Evolutionary conservation across 192 early-diverging fungal genomes (phyloP), one percentile per base, ranked within the genome.

Genomic region (Podila epigama): DNA sequence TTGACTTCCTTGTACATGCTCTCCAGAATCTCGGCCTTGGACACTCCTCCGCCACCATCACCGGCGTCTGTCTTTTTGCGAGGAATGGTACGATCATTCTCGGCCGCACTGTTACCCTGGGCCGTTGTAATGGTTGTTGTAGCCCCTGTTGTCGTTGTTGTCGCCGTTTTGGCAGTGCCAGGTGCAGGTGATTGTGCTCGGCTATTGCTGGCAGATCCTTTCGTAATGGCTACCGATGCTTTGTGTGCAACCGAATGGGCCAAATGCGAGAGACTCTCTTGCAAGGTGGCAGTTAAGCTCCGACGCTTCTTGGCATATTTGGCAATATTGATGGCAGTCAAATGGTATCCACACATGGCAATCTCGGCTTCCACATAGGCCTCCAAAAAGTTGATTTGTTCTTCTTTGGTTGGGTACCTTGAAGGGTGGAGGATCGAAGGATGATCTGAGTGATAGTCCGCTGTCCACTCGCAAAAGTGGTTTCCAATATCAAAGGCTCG

Each of bases 381-480:
- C 29, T 85, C 68, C 58, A 94, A 64, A 53, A 94, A 95, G 5
- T 55, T 59, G 1, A 60, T 37, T 41, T 89, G 90, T 60, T 95
- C 82, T 1, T 65, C 67, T 9, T 55, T 37, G n/a, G 80, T 87
- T 7, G 93, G 93, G 58, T 89, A 94, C 8, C 32, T 42, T 4
- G 51, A 25, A 2, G 70, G 53, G 20, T 87, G 68, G 8, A 91
- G 51, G 2, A 79, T 25, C 59, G 89, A 66, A 36, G 87, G 62
- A 5, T 55, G 11, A 34, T 60, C 61, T 15, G 83, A 62, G 66
- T 93, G 91, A 69, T 96, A 96, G 68, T 96, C 90, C 22, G 88
- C 89, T 61, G 84, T 88, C 92, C 92, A 95, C 51, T 95, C 93
- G 72, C 92, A 92, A 64, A 94, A 94, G 54, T 94, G 92, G 64